phyloP scores from a whole-genome alignment of 78 protist genomes.

The Dictyostelium citrinum region DNA sequence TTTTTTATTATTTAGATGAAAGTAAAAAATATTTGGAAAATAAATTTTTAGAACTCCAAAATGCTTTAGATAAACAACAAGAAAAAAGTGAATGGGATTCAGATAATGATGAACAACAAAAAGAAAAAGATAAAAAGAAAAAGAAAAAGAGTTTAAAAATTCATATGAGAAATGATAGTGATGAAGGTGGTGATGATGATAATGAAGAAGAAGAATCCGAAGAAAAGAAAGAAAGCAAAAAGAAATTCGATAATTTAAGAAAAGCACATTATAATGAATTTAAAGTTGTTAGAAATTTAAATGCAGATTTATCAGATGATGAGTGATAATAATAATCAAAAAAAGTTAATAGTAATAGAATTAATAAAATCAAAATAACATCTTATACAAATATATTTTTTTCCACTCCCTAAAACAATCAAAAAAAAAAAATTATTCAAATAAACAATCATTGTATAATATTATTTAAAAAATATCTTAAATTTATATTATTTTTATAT shows the following conservation, averaged over 20 bases:
- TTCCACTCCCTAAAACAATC: too few relatives aligned
- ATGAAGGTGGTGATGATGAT: background rate
- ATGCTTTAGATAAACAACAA: constrained; percentile 24
- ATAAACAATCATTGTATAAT: too few relatives aligned
- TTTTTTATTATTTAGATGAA: constrained; percentile 4
- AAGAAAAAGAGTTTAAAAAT: background rate
- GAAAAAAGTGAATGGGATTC: constrained; percentile 64
- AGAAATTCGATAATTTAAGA: constrained; percentile 63
- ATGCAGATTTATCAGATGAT: constrained; percentile 21
- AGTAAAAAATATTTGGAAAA: constrained; percentile 62
- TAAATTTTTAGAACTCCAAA: constrained; percentile 40
- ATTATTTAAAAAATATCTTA: too few relatives aligned
- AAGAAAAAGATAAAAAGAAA: background rate
- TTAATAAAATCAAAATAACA: too few relatives aligned
- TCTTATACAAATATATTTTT: too few relatives aligned
- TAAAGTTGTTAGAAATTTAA: background rate
- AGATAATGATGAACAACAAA: background rate
- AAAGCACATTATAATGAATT: constrained; percentile 65
- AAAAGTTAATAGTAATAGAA: background rate
- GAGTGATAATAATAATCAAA: background rate
- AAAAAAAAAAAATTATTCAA: too few relatives aligned
- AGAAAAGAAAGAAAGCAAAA: constrained; percentile 24
- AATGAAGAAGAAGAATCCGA: constrained; percentile 23
- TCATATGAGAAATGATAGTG: background rate
- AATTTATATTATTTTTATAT: background rate